Evolutionary conservation across 2,329 filamentous ascomycete genomes (phyloP).

Genomic region (Ceratocystis cacaofunesta): DNA sequence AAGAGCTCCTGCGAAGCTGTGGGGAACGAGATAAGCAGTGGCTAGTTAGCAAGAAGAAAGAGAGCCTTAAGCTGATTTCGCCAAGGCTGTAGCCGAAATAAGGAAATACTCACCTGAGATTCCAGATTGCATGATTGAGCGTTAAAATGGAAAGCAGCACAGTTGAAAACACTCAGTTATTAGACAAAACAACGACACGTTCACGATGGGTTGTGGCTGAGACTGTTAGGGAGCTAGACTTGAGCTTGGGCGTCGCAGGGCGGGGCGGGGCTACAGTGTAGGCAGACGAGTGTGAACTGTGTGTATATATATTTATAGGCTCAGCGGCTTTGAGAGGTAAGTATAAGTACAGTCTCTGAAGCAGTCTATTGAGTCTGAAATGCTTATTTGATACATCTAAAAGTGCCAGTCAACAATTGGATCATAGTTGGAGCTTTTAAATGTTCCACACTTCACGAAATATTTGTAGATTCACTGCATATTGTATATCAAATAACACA

Average conservation of each 20-base stretch:
- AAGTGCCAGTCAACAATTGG: no score
- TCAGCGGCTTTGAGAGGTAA: not conserved
- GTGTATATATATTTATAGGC: constrained; percentile 8
- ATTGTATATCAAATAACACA: not conserved
- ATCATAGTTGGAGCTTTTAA: no score
- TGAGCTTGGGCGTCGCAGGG: constrained; percentile 10
- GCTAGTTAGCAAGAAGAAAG: not conserved
- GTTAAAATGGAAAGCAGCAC: not conserved
- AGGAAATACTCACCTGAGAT: constrained; percentile 45
- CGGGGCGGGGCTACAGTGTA: constrained; percentile 4
- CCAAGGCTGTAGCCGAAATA: not conserved
- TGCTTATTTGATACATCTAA: no score
- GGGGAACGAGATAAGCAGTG: not conserved
- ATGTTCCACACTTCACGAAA: not conserved
- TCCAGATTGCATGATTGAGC: constrained; percentile 54
- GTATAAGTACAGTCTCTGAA: not conserved
- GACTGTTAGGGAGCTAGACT: constrained; percentile 3
- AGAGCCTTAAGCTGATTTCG: not conserved
- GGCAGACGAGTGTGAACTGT: not conserved
- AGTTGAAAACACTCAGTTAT: not conserved
- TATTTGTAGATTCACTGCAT: not conserved
- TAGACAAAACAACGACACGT: not conserved
- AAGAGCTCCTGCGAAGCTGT: constrained; percentile 64
- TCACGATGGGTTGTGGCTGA: not conserved
- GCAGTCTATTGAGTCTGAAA: not conserved